Evolutionary conservation across 1,139 yeast species (phyloP).

Genomic region (Geotrichum macrosporum): DNA sequence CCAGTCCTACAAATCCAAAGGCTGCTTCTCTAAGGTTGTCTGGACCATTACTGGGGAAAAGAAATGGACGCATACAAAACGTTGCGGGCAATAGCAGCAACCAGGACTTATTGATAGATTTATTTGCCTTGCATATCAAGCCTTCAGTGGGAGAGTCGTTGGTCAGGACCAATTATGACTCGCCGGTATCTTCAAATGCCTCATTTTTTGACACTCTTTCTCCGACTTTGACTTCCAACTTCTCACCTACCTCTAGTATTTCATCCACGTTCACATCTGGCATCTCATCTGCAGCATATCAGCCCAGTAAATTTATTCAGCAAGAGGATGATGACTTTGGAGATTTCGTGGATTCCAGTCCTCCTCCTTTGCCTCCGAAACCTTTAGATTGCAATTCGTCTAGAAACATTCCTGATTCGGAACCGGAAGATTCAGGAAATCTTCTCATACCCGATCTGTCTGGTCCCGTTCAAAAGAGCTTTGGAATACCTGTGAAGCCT

Average conservation of each 20-base stretch:
- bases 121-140: background rate
- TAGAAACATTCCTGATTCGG: background rate
- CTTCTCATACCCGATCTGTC: background rate
- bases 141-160: background rate
- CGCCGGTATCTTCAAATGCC: background rate
- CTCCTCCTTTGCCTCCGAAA: constrained; percentile 1
- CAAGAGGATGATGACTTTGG: constrained; percentile 26
- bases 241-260: background rate
- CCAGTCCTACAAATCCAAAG: background rate
- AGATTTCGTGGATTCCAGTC: constrained; percentile 24
- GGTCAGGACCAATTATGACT: background rate
- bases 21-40: no score
- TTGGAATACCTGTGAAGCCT: background rate
- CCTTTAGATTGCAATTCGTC: background rate
- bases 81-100: background rate
- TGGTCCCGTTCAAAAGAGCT: background rate
- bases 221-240: constrained; percentile 4
- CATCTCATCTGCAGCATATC: background rate
- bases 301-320: background rate
- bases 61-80: background rate
- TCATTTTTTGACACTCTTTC: constrained; percentile 9
- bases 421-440: background rate
- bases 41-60: background rate
- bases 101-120: background rate
- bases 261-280: background rate